Base-by-base conservation (phyloP, 768 basidiomycete species). In the Trametes villosa region DNA sequence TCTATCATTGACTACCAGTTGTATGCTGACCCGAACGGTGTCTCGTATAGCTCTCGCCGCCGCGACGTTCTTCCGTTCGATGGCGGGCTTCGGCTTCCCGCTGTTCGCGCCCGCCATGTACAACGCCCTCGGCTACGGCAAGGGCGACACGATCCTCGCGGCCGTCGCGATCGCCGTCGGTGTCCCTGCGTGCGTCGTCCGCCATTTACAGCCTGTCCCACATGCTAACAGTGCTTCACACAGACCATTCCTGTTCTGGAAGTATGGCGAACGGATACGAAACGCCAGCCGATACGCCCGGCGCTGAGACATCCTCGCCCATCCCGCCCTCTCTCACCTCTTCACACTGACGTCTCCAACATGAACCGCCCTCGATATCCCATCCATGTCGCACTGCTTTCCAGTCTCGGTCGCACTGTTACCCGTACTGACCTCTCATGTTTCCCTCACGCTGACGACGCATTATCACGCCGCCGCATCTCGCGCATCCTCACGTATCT, bases 101-200 rank as follows among this genome's bases (percentile, higher is more conserved):
- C 74, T 92, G n/a, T 92, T 92, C 65, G 88, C 86, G 3, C 85
- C 87, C 20, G 76, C 81, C 36, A 88, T 92, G 84, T 91, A 83
- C 71, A 70, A 76, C 1, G 74, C 76, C 15, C 75, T 92, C 0
- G 91, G 89, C 4, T 88, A 86, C 57, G 91, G 89, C 0, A 87
- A 85, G 60, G 88, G 87, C 9, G 73, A 85, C 62, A 87, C 89
- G 0, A 77, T 92, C 3, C 77, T 92, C 7, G 89, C 89, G 0
- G 79, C 69, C 9, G 63, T 81, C 1, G 77, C 86, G 2, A 83
- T 91, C 53, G 79, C 71, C 1, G 70, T 91, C 15, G 88, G 88
- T 18, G 83, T 84, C 62, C 88, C 88, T 30, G 78, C 81, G 81
- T 82, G 69, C 46, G 78, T 77, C 15, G 56, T 38, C 42, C 57